Evolutionary conservation across 78 protist genomes (phyloP), one percentile per base, ranked within the genome.

Genomic region (Dictyostelium capitatum): DNA sequence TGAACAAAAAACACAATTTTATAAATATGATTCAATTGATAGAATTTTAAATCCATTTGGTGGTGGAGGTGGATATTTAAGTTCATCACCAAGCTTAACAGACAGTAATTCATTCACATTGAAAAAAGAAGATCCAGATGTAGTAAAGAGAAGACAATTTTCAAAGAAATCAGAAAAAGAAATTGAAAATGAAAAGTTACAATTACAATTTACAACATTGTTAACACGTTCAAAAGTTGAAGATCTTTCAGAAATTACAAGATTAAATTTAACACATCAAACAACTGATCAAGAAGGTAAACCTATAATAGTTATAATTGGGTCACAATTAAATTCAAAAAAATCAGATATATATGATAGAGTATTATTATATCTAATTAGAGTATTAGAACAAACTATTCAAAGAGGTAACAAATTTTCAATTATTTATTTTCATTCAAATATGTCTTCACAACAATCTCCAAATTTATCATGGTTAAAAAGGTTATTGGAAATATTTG

Each of bases 121-220:
- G 11, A 85, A 74, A 30, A 89, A 79, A 54, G 94, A 89, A 17
- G 82, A 89, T 78, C 89, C 94, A 59, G 94, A 89, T 89, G 23
- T 89, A 23, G 59, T 17, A 43, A 82, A 82, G 57, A 53, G 32
- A n/a, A 73, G 79, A 50, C 62, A 72, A 7, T 10, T 57, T 10
- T 54, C 77, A 73, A 72, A 75, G 59, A 64, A n/a, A 62, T 32
- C 80, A n/a, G 84, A 17, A 30, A 82, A 75, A 78, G 25, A 73
- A 57, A 12, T 64, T 14, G 48, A 78, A 41, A 48, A 53, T 30
- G 79, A 70, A n/a, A 37, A 23, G 50, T 12, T 78, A 17, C n/a
- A 70, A 57, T 17, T 15, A 64, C 28, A 37, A 79, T 73, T 54
- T 64, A 5, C 23, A 82, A 41, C 20, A 20, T 79, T 65, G 67